Evolutionary conservation across 495 filamentous ascomycete genomes (phyloP).

Genomic region (Mytilinidion resinicola): DNA sequence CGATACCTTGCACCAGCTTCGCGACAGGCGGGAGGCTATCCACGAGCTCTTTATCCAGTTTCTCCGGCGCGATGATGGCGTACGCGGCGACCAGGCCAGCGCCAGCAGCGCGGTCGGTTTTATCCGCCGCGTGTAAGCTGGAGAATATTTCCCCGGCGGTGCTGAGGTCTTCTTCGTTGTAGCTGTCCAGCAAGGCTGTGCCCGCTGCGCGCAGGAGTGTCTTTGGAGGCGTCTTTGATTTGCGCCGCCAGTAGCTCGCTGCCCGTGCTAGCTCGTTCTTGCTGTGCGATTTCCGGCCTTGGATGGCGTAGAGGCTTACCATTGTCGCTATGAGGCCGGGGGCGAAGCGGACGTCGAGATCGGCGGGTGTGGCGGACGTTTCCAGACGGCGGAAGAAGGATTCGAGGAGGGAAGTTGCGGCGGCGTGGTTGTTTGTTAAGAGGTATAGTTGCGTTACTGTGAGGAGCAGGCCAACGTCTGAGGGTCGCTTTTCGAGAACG

Average conservation of each 20-base stretch:
- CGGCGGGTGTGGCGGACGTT: conserved; percentile 50
- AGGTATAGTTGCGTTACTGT: conserved; percentile 83
- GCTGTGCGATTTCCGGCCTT: conserved; percentile 69
- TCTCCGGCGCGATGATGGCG: conserved; percentile 57
- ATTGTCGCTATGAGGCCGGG: conserved; percentile 81
- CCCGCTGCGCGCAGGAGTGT: conserved; percentile 75
- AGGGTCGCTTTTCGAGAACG: conserved; percentile 67
- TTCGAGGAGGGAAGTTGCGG: conserved; percentile 71
- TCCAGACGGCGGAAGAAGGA: conserved; percentile 68
- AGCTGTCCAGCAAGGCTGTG: conserved; percentile 68
- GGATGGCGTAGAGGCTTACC: conserved; percentile 70
- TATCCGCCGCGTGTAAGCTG: conserved; percentile 54
- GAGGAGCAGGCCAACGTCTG: conserved; percentile 76
- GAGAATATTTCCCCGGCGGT: conserved; percentile 71
- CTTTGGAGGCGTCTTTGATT: conserved; percentile 37
- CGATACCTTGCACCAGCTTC: conserved; percentile 58
- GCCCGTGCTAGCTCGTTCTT: conserved; percentile 70
- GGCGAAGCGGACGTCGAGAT: conserved; percentile 67
- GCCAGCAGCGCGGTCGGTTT: conserved; percentile 56
- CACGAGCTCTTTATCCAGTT: conserved; percentile 51
- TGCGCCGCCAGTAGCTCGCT: conserved; percentile 66
- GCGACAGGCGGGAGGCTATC: conserved; percentile 58
- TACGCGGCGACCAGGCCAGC: conserved; percentile 83
- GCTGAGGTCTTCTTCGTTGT: conserved; percentile 55
- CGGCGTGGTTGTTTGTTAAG: conserved; percentile 62